Base-by-base conservation (phyloP, 805 yeast genomes). In the Spathaspora hagerdaliae region DNA sequence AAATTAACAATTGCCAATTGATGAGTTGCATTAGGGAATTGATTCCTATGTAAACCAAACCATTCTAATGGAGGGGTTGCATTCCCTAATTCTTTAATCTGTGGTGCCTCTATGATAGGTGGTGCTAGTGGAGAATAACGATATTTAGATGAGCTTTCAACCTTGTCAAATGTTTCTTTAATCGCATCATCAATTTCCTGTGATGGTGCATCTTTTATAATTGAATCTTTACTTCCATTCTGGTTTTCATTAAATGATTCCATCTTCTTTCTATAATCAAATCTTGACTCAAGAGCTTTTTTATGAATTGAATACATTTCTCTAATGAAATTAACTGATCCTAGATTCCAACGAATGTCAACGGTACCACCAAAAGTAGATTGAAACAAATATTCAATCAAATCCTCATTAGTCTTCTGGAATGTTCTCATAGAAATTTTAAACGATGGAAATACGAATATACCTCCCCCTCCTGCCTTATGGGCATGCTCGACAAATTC, bases 51-150 rank as follows among this genome's bases (percentile, higher is more conserved):
- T 29, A 94, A 73, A 2, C 99, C 99, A 69, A 94, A 87, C 99
- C 99, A 94, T 61, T 94, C 99, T 47, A 94, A 67, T 2, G 99
- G 99, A 1, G 99, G 99, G 0, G 99, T 94, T 1, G 97, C 98
- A 65, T 85, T 91, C 26, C 99, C 98, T 56, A 94, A 73, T 57
- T 94, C 98, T 57, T 82, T 82, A 57, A 94, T 71, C 53, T 85
- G 92, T 2, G 98, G 98, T 14, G 94, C 87, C 50, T 87, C 95
- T 33, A 94, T 89, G 6, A 79, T 71, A 0, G 97, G 96, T 9
- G 85, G 86, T 33, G 76, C 81, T 9, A 87, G 57, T 0, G 98
- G 79, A 31, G 73, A 55, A 54, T 89, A 89, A 0, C 60, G 61
- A 55, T 75, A 87, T 50, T 65, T 68, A 5, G 74, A 66, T 11